phyloP scores from a whole-genome alignment of 129 eudicot species.

The Saussurea involucrata region DNA sequence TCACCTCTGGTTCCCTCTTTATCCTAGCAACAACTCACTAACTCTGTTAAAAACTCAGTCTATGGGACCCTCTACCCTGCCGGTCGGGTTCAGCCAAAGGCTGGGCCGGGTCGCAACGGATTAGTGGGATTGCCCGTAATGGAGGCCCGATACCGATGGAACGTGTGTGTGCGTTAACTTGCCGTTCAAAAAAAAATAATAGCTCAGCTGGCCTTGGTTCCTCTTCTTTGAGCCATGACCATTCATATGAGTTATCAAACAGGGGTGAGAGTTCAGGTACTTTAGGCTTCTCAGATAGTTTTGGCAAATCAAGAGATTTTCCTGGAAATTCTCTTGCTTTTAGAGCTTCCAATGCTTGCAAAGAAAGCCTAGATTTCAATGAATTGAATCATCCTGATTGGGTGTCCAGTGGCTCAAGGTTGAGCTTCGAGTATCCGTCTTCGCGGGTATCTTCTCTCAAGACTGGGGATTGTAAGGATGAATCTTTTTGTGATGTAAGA shows the following conservation, averaged over 20 bases:
- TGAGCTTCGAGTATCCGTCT: constrained; percentile 79
- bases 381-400: constrained; percentile 67
- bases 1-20: no score
- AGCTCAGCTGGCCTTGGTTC: constrained; percentile 48
- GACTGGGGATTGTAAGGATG: constrained; percentile 48
- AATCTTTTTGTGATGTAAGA: constrained; percentile 48
- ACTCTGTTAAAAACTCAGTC: no score
- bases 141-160: no score
- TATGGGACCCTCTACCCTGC: no score
- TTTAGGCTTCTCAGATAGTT: constrained; percentile 74
- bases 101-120: no score
- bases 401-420: constrained; percentile 70
- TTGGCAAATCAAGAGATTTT: constrained; percentile 68
- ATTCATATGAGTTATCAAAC: constrained; percentile 50
- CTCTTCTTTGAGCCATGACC: constrained; percentile 45
- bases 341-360: constrained; percentile 43
- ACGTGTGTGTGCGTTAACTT: no score
- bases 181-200: no score
- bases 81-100: no score
- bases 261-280: constrained; percentile 73
- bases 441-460: constrained; percentile 64
- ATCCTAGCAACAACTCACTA: no score
- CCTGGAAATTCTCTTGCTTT: constrained; percentile 54
- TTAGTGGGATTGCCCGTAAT: no score
- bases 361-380: constrained; percentile 51